phyloP scores from a whole-genome alignment of 208 protist genomes.

The Wallacemonas sp. region DNA sequence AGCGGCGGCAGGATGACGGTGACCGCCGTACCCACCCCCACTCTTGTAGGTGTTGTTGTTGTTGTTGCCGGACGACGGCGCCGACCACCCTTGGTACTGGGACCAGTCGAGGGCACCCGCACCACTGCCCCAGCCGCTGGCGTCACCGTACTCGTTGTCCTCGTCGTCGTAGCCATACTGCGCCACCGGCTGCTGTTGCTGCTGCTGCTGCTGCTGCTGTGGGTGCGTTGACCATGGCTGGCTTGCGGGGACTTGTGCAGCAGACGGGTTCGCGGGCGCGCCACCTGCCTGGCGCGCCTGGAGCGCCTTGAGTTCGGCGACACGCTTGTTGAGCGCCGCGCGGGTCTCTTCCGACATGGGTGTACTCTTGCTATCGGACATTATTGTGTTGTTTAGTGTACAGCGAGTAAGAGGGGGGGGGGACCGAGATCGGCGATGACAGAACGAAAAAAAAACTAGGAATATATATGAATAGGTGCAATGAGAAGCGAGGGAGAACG shows the following conservation, averaged over 20 bases:
- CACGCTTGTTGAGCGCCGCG: constrained; percentile 42
- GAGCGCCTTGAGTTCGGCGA: constrained; percentile 41
- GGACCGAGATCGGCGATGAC: too few species aligned
- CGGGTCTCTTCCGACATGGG: constrained; percentile 60
- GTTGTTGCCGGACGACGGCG: too few species aligned
- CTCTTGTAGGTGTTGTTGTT: too few species aligned
- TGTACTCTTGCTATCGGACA: not conserved
- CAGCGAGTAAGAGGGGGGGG: not conserved
- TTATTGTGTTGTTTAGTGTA: constrained; percentile 17
- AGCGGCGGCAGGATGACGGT: too few species aligned
- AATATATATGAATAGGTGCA: too few species aligned
- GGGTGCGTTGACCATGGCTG: not conserved
- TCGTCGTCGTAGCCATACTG: constrained; percentile 17
- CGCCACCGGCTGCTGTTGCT: not conserved
- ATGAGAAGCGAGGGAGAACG: too few species aligned
- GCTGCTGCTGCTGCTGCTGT: not conserved
- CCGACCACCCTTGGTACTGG: too few species aligned
- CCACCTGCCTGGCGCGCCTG: too few species aligned
- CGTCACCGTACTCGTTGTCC: constrained; percentile 8
- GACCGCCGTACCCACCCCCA: constrained; percentile 18
- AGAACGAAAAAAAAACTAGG: too few species aligned
- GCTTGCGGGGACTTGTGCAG: not conserved
- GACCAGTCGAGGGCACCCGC: constrained; percentile 19
- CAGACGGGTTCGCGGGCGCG: too few species aligned
- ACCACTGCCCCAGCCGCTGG: not conserved